phyloP scores from a whole-genome alignment of 495 filamentous ascomycete genomes.

The Amphirosellinia nigrospora region DNA sequence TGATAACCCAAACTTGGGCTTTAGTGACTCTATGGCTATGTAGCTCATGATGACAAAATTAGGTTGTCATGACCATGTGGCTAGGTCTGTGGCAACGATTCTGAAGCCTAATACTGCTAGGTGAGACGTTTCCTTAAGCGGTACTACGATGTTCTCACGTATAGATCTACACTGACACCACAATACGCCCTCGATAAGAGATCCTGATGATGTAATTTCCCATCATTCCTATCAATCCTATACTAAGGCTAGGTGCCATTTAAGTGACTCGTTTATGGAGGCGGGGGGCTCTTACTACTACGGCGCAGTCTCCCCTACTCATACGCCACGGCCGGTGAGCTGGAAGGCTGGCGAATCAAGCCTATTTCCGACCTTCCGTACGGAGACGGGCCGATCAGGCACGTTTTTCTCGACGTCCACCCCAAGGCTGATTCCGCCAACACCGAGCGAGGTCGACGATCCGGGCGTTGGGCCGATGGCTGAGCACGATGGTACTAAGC shows the following conservation, averaged over 20 bases:
- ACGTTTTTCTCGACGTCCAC: neutral
- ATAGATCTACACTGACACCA: neutral
- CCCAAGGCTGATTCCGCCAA: neutral
- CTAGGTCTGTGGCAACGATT: neutral
- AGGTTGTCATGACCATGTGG: neutral
- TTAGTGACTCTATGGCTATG: neutral
- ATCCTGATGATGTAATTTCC: neutral
- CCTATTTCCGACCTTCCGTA: neutral
- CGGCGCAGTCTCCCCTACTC: conserved; percentile 1
- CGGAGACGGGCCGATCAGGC: neutral
- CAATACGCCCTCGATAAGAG: neutral
- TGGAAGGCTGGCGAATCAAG: neutral
- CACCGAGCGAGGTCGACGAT: neutral
- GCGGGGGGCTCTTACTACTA: neutral
- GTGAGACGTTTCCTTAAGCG: neutral
- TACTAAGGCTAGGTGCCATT: neutral
- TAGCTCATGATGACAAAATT: neutral
- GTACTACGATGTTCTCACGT: conserved; percentile 1
- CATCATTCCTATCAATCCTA: conserved; percentile 1
- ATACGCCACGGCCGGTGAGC: neutral
- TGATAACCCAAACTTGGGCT: neutral
- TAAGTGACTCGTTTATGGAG: conserved; percentile 6
- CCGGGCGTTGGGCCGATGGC: conserved; percentile 8
- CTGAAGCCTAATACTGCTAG: neutral
- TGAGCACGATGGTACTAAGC: conserved; percentile 12